phyloP scores from a whole-genome alignment of 805 yeast species.

The Diddensiella caesifluorescens region DNA sequence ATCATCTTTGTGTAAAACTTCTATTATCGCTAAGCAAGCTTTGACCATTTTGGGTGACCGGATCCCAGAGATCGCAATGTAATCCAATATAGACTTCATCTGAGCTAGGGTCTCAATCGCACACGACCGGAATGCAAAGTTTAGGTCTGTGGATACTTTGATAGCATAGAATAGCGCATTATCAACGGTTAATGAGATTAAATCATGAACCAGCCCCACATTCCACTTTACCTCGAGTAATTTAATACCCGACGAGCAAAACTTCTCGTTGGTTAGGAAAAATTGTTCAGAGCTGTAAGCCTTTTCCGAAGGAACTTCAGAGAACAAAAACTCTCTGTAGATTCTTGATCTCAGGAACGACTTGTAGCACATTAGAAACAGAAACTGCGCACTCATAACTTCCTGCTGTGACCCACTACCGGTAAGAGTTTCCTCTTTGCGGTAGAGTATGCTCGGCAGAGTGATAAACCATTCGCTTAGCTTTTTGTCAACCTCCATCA shows the following conservation, averaged over 20 bases:
- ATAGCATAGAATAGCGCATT: conserved; percentile 17
- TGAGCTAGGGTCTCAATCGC: conserved; percentile 3
- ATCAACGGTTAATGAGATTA: conserved; percentile 17
- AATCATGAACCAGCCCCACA: conserved; percentile 5
- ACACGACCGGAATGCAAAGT: conserved; percentile 1
- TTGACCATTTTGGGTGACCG: conserved; percentile 9
- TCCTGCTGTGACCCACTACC: too few species aligned
- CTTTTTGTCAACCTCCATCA: conserved; percentile 14
- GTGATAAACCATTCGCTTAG: conserved; percentile 15
- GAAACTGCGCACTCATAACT: too few species aligned
- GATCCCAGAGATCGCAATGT: background rate
- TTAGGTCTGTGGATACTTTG: background rate
- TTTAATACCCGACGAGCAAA: conserved; percentile 10
- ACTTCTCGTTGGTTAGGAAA: conserved; percentile 9
- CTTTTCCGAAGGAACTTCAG: conserved; percentile 1
- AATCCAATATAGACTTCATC: background rate
- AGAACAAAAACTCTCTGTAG: conserved; percentile 12
- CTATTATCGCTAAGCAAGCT: conserved; percentile 13
- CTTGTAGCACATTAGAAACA: conserved; percentile 13
- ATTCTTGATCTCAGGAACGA: conserved; percentile 17
- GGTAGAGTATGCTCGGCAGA: too few species aligned
- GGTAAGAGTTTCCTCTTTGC: too few species aligned
- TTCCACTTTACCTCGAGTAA: conserved; percentile 3
- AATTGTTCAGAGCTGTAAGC: conserved; percentile 13
- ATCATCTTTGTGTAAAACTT: conserved; percentile 7